Percentiles rank a stretch among this genome's conserved stretches.
These are phyloP conservation scores for Begonia peltatifolia DNA, from an alignment of 306 rosid species.

Conservation along the genomic window DNA sequence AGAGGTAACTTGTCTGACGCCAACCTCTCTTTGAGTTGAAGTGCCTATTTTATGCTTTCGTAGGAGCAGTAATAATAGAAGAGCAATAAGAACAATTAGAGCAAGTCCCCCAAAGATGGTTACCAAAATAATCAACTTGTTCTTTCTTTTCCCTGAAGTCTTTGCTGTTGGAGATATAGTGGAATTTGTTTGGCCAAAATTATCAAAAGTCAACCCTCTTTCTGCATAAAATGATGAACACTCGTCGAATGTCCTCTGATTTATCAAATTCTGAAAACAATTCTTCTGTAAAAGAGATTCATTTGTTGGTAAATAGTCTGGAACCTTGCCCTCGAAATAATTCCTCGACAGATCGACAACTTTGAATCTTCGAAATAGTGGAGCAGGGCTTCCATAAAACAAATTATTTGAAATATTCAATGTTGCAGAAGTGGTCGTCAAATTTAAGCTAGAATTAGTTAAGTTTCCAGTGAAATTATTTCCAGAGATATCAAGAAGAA, in stretches of 20 bases:
- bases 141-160: constrained; percentile 35
- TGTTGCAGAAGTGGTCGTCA: constrained; percentile 18
- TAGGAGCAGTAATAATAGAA: constrained; percentile 18
- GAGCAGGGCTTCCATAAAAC: constrained; percentile 53
- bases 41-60: constrained; percentile 27
- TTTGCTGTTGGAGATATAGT: constrained; percentile 16
- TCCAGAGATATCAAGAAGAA: constrained; percentile 44
- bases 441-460: constrained; percentile 35
- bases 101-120: constrained; percentile 65
- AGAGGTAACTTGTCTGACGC: constrained; percentile 46
- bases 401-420: constrained; percentile 53
- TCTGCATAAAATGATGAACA: constrained; percentile 58
- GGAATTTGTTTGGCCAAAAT: constrained; percentile 42
- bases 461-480: constrained; percentile 65
- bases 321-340: constrained; percentile 59
- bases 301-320: constrained; percentile 21
- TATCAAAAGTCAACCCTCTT: constrained; percentile 47
- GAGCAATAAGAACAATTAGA: constrained; percentile 31
- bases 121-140: constrained; percentile 41
- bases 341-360: constrained; percentile 58
- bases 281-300: constrained; percentile 32
- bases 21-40: constrained; percentile 35
- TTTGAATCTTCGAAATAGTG: constrained; percentile 35
- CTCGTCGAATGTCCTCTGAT: constrained; percentile 39
- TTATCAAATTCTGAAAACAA: constrained; percentile 49